Evolutionary conservation across 768 basidiomycete genomes (phyloP), one percentile per base, ranked within the genome.

Genomic region (Suillus tomentosus): DNA sequence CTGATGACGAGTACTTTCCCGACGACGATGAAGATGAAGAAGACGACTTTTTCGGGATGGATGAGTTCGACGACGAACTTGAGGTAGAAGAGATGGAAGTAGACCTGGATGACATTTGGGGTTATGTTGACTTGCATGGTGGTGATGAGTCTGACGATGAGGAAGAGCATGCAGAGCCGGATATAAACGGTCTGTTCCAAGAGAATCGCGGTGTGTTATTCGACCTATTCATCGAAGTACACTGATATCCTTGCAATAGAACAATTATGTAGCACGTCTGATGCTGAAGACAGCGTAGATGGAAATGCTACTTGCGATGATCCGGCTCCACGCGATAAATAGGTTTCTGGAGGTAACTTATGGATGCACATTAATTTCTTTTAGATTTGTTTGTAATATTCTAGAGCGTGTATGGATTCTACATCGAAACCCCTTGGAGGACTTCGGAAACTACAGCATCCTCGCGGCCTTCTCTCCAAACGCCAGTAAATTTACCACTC

Each of bases 401-500:
- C 36, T 31, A 64, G 48, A 40, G 53, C 24, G 40, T 34, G 24
- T 63, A 39, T 48, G 61, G 58, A 65, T 67, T 66, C 40, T 58
- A 58, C 6, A 17, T 40, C 45, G 55, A 63, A 39, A 70, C 54
- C 57, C 54, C 63, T 45, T 48, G 62, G 51, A 73, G 66, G 62
- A 65, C 60, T 45, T 67, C 72, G 42, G 68, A 67, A 39, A 73
- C 60, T 22, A 61, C 36, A 5, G 51, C 48, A 9, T 66, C 68
- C 60, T 73, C 73, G 8, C 72, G 67, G 42, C 72, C 63, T 37
- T 47, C 36, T 37, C 66, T 75, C 57, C 73, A 73, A 45, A 73
- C 73, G 0, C 91, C 91, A 8, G 74, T 80, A 62, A 81, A 83
- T 72, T 92, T 89, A 11, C 92, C 91, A 65, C 91, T 92, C 88